Evolutionary conservation across 345 rosid genomes (phyloP).

Genomic region (Eucalyptus pumila): DNA sequence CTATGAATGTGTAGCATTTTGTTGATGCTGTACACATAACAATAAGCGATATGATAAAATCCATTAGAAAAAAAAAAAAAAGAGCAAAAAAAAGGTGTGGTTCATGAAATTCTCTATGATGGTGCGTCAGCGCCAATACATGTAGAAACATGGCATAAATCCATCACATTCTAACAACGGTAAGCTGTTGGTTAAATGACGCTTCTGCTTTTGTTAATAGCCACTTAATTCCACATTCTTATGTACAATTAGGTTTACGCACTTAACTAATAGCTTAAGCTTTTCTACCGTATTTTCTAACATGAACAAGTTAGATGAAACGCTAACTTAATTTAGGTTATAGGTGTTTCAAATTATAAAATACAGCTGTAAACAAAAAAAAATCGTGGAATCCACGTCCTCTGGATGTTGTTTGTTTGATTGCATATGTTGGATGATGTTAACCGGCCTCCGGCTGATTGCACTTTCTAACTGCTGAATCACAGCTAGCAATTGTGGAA

Average conservation of each 20-base stretch:
- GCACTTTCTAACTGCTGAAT: neutral
- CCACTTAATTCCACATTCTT: neutral
- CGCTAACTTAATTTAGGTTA: neutral
- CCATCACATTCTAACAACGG: neutral
- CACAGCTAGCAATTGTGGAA: neutral
- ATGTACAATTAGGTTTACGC: neutral
- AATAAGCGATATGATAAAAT: neutral
- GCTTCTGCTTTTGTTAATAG: neutral
- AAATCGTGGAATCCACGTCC: neutral
- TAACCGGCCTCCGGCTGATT: neutral
- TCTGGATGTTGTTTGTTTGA: neutral
- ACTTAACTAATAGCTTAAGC: neutral
- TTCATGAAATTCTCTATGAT: neutral
- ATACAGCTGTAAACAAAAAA: neutral
- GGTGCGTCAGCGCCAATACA: neutral
- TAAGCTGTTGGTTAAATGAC: neutral
- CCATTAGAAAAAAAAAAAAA: neutral
- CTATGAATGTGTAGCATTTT: neutral
- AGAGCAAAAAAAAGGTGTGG: neutral
- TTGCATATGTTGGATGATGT: neutral
- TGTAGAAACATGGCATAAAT: neutral
- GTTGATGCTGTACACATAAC: neutral
- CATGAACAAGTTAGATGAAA: neutral
- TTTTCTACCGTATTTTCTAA: neutral
- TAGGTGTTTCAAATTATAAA: neutral